A percentile compares a stretch with the other conserved stretches of the same genome.
Conservation (phyloP, 2,329 filamentous ascomycete genomes). For the Fragosphaeria purpurea region DNA sequence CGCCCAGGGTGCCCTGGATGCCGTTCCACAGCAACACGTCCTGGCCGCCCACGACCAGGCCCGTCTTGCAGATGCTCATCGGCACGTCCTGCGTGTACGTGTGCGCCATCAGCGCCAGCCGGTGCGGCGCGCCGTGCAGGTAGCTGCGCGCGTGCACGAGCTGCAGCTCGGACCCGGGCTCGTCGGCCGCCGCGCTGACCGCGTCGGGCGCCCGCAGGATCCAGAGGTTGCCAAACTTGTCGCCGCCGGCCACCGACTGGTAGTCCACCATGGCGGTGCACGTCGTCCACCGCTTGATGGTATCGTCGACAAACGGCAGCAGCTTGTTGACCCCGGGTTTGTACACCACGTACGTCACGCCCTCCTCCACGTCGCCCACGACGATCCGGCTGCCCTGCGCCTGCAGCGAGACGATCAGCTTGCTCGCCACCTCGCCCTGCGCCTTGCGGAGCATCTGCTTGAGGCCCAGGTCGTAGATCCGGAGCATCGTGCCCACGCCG, state of each 20-base stretch:
- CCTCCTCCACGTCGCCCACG: constrained; percentile 86
- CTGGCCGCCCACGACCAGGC: constrained; percentile 80
- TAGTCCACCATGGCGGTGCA: constrained; percentile 94
- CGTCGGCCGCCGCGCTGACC: constrained; percentile 80
- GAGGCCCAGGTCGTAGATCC: constrained; percentile 88
- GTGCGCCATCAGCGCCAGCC: constrained; percentile 76
- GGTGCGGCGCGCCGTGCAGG: constrained; percentile 78
- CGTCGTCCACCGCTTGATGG: constrained; percentile 80
- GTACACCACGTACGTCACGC: constrained; percentile 85
- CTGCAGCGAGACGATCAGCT: constrained; percentile 79
- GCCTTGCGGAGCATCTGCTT: constrained; percentile 86
- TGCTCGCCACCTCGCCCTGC: constrained; percentile 67
- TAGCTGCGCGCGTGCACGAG: constrained; percentile 86
- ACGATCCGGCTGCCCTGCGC: constrained; percentile 87
- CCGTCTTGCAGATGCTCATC: constrained; percentile 79
- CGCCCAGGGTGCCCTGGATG: constrained; percentile 86
- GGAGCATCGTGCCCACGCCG: constrained; percentile 73
- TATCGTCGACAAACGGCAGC: constrained; percentile 89
- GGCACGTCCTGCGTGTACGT: constrained; percentile 89
- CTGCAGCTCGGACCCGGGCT: constrained; percentile 81
- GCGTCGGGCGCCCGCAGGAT: constrained; percentile 80
- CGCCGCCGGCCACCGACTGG: constrained; percentile 85
- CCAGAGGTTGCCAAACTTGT: constrained; percentile 97
- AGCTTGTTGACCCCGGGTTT: constrained; percentile 85
- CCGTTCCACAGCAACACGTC: constrained; percentile 91